These are phyloP conservation scores for Viridothelium virens DNA, from an alignment of 495 filamentous ascomycete species.

Conservation along the genomic window DNA sequence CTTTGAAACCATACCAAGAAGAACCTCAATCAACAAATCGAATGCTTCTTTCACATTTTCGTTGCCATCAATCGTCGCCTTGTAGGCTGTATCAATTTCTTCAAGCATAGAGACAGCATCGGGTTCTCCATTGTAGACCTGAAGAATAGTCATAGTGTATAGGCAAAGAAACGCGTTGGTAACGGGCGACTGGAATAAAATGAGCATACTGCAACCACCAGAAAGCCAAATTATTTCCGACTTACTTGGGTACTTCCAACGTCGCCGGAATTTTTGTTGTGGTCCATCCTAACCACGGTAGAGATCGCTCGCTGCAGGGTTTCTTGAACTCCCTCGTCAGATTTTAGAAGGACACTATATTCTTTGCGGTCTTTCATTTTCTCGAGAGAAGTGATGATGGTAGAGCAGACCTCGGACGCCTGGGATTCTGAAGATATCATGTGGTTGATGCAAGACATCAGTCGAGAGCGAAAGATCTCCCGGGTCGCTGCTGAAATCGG, in stretches of 20 bases:
- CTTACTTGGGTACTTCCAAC: conserved; percentile 5
- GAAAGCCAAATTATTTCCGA: not conserved
- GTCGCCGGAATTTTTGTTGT: not conserved
- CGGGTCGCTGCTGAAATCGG: not conserved
- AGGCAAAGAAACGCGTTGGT: conserved; percentile 64
- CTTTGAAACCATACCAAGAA: conserved; percentile 80
- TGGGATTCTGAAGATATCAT: conserved; percentile 2
- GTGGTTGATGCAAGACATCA: conserved; percentile 11
- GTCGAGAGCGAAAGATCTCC: conserved; percentile 12
- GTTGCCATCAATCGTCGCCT: conserved; percentile 47
- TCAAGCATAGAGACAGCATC: conserved; percentile 71
- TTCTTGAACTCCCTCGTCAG: not conserved
- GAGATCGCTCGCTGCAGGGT: not conserved
- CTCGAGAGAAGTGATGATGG: not conserved
- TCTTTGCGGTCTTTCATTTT: not conserved
- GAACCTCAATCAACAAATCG: conserved; percentile 73
- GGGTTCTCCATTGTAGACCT: conserved; percentile 80
- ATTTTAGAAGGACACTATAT: not conserved
- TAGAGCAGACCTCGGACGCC: not conserved
- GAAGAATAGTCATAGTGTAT: conserved; percentile 76
- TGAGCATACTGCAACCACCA: not conserved
- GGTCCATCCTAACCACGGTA: not conserved
- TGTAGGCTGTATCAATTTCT: conserved; percentile 64
- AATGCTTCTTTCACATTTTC: conserved; percentile 54
- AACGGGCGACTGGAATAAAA: conserved; percentile 29